A percentile compares a stretch with the other conserved stretches of the same genome.
Conservation (phyloP, 116 monocot species). For the Trichopus zeylanicus region DNA sequence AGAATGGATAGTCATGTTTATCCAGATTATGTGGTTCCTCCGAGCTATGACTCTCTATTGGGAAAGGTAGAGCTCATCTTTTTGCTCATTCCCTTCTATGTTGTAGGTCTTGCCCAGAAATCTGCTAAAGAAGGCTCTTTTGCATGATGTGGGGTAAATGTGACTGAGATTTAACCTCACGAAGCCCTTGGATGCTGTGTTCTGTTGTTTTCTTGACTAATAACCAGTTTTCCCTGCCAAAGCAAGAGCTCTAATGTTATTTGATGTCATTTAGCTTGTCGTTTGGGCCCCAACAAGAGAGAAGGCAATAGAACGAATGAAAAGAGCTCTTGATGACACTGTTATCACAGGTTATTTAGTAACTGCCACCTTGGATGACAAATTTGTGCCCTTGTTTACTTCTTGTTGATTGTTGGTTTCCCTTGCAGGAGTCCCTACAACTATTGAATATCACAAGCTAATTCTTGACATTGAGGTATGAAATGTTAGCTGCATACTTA, state of each 20-base stretch:
- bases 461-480: slow-evolving; percentile 85
- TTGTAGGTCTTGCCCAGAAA: too few relatives aligned
- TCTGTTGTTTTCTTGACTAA: too few relatives aligned
- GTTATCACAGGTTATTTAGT: slow-evolving; percentile 64
- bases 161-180: too few relatives aligned
- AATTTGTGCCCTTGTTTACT: slow-evolving; percentile 50
- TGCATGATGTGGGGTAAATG: too few relatives aligned
- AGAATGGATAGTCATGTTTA: slow-evolving; percentile 98
- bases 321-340: slow-evolving; percentile 88
- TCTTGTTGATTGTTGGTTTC: not conserved
- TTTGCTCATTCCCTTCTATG: slow-evolving; percentile 1
- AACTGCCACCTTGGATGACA: slow-evolving; percentile 43
- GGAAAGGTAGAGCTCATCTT: slow-evolving; percentile 55
- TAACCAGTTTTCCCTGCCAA: too few relatives aligned
- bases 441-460: slow-evolving; percentile 95
- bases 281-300: slow-evolving; percentile 96
- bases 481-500: not conserved
- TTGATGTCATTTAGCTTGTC: slow-evolving; percentile 51
- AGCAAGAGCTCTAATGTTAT: slow-evolving; percentile 8
- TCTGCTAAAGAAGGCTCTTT: too few relatives aligned
- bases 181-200: too few relatives aligned
- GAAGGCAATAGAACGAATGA: slow-evolving; percentile 83
- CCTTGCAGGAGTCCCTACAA: slow-evolving; percentile 78
- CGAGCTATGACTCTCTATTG: slow-evolving; percentile 88
- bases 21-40: slow-evolving; percentile 92